Evolutionary conservation across 2,329 filamentous ascomycete genomes (phyloP).

Genomic region (Ascochyta lentis): DNA sequence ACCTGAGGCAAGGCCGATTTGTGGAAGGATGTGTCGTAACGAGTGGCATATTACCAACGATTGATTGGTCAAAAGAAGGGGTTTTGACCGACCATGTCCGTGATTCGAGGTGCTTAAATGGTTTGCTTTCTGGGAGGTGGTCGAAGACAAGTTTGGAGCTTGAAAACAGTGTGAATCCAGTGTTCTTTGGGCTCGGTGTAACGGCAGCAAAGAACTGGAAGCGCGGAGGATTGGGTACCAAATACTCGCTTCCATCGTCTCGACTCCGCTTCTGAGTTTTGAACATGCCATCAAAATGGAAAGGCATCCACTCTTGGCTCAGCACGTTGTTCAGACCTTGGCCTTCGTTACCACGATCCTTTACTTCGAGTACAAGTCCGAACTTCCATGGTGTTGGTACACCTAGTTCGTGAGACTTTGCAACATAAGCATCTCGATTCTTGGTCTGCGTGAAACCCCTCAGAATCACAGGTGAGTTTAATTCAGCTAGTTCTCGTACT

Average conservation of each 20-base stretch:
- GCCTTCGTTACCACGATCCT: constrained; percentile 61
- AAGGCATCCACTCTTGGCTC: constrained; percentile 60
- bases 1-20: constrained; percentile 58
- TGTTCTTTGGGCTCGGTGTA: constrained; percentile 57
- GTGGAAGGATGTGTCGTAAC: constrained; percentile 56
- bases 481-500: constrained; percentile 55
- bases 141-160: constrained; percentile 59
- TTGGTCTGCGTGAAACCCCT: constrained; percentile 59
- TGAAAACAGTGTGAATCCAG: constrained; percentile 63
- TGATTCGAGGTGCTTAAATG: constrained; percentile 45
- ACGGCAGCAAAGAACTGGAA: constrained; percentile 62
- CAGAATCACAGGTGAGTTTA: constrained; percentile 61
- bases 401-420: constrained; percentile 58
- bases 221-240: constrained; percentile 35
- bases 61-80: constrained; percentile 55
- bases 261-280: constrained; percentile 56
- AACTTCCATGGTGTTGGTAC: constrained; percentile 61
- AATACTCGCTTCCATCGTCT: constrained; percentile 27
- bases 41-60: constrained; percentile 54
- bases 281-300: constrained; percentile 66
- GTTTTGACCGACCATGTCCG: constrained; percentile 60
- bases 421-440: constrained; percentile 55
- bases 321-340: constrained; percentile 61
- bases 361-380: constrained; percentile 67
- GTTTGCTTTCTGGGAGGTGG: constrained; percentile 51